Evolutionary conservation across 2,329 filamentous ascomycete genomes (phyloP), one percentile per base, ranked within the genome.

Genomic region (Penicillium crustosum): DNA sequence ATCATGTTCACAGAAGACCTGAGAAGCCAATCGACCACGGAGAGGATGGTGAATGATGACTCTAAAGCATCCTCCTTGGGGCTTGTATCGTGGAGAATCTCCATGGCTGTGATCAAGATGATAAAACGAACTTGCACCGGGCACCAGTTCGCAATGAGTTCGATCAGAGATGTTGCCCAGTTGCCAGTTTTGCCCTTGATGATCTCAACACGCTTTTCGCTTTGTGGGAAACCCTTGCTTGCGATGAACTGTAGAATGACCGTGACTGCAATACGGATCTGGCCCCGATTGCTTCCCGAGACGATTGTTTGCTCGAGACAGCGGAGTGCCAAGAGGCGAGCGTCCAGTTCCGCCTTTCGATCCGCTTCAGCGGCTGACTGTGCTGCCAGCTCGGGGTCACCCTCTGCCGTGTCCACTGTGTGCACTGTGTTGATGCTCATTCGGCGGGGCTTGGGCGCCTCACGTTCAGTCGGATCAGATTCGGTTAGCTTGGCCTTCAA

Each of bases 91-190:
- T 90, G 79, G 50, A 97, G 78, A 4, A 84, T 84, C 66, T 97
- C 93, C 77, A 95, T 86, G 3, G 89, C 83, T 1, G 90, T 89
- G 45, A 96, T 84, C 47, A 97, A 81, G 56, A 97, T 94, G 39
- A 93, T 86, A 77, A 96, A 97, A 53, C 94, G 89, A 70, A 96
- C 91, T 73, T 97, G 93, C 2, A 97, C 93, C 0, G 94, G 92
- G 0, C 92, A 89, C 92, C 93, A 97, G 58, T 86, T 85, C 17
- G 91, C 87, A 53, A 93, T 83, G 61, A 93, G 83, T 67, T 89
- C 86, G 72, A 95, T 91, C 50, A 97, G 81, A 57, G 87, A 88
- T 27, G 91, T 89, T 2, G 91, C 88, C 93, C 93, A 97, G 49
- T 85, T 89, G 44, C 79, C 78, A 42, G 15, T 73, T 42, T 78